Evolutionary conservation across 192 early-diverging fungal species (phyloP).

Genomic region (Mortierella antarctica): DNA sequence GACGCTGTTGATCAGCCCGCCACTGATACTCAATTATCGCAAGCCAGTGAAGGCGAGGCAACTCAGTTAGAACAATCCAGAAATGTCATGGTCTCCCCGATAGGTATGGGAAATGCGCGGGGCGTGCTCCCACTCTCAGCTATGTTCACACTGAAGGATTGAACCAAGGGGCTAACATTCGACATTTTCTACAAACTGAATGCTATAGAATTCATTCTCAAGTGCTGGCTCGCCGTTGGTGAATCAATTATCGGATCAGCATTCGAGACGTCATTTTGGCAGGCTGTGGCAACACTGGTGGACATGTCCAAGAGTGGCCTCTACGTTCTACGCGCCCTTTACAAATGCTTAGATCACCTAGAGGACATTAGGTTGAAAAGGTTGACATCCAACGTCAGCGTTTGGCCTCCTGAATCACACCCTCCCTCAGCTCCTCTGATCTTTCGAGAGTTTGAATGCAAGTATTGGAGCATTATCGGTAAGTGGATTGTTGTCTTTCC

Average conservation of each 20-base stretch:
- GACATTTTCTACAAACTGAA: neutral
- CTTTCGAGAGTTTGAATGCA: constrained; percentile 32
- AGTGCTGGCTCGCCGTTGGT: constrained; percentile 31
- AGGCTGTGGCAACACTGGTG: constrained; percentile 21
- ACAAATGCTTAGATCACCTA: constrained; percentile 31
- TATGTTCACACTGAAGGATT: neutral
- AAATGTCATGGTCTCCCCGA: constrained; percentile 10
- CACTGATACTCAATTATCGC: neutral
- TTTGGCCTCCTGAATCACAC: constrained; percentile 18
- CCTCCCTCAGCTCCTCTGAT: neutral
- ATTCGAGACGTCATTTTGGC: constrained; percentile 37
- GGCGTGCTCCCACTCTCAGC: neutral
- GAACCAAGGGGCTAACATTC: neutral
- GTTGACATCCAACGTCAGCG: neutral
- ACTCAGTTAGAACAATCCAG: neutral
- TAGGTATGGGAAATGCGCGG: constrained; percentile 2
- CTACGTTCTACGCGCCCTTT: constrained; percentile 7
- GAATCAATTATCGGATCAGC: constrained; percentile 27
- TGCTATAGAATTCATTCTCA: constrained; percentile 36
- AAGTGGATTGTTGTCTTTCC: neutral
- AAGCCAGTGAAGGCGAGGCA: neutral
- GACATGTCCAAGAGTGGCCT: constrained; percentile 22
- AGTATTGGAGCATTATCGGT: constrained; percentile 43
- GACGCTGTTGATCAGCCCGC: neutral
- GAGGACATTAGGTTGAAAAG: constrained; percentile 31